These are phyloP conservation scores for Cenchrus purpureus DNA, from an alignment of 176 grass and related monocot species.

Conservation along the genomic window DNA sequence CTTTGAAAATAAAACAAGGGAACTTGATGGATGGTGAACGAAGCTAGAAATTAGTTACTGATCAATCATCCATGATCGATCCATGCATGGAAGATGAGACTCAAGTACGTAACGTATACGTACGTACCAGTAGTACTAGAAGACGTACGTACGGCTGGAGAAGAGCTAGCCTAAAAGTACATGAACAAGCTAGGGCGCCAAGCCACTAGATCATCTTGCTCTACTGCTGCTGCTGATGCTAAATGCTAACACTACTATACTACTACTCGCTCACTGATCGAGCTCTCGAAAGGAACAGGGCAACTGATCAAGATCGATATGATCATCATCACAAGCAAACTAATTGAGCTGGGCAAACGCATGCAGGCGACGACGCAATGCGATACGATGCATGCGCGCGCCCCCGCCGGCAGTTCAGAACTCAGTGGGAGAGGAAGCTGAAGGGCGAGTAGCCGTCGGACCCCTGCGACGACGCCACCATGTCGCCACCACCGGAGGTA, in stretches of 20 bases:
- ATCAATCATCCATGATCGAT: background rate
- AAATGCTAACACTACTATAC: slow-evolving; percentile 8
- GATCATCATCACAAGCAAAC: background rate
- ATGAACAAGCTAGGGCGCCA: slow-evolving; percentile 35
- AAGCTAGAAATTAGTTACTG: slow-evolving; percentile 3
- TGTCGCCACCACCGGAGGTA: slow-evolving; percentile 42
- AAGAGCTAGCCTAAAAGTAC: slow-evolving; percentile 42
- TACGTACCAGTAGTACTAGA: background rate
- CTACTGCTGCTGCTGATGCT: slow-evolving; percentile 36
- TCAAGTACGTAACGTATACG: background rate
- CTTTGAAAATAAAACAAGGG: background rate
- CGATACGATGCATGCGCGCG: too few relatives aligned
- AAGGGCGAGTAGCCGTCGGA: slow-evolving; percentile 56
- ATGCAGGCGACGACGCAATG: background rate
- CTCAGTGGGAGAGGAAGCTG: slow-evolving; percentile 62
- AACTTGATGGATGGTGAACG: background rate
- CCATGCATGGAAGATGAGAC: slow-evolving; percentile 18
- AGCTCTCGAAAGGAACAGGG: slow-evolving; percentile 21
- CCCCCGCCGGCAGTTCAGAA: too few relatives aligned
- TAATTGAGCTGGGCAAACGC: background rate
- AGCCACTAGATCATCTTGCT: slow-evolving; percentile 32
- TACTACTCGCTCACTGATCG: slow-evolving; percentile 7
- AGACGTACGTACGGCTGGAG: background rate
- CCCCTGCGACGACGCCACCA: slow-evolving; percentile 43
- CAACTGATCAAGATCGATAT: background rate